These are phyloP conservation scores for Luzula sylvatica DNA, from an alignment of 176 grass and related monocot species.

Conservation along the genomic window DNA sequence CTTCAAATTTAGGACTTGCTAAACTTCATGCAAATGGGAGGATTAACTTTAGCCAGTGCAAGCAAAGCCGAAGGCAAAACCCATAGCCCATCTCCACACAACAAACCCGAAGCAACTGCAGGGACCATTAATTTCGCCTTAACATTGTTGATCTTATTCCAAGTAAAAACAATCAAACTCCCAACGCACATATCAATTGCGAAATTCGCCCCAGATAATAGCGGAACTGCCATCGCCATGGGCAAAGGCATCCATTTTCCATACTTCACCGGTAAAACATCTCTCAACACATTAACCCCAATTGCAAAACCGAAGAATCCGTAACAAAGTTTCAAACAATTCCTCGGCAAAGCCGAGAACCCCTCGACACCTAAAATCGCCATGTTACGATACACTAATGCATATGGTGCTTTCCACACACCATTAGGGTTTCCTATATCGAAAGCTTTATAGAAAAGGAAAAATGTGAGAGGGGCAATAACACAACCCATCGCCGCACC, in stretches of 20 bases:
- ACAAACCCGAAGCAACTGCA: constrained; percentile 71
- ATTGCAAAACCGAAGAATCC: constrained; percentile 78
- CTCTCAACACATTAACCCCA: constrained; percentile 46
- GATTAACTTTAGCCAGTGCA: constrained; percentile 72
- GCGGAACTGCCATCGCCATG: constrained; percentile 97
- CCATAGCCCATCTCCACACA: constrained; percentile 93
- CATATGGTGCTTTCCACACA: constrained; percentile 91
- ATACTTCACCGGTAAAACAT: constrained; percentile 36
- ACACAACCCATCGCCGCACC: constrained; percentile 88
- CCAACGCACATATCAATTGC: constrained; percentile 91
- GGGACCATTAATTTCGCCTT: constrained; percentile 67
- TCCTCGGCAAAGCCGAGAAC: constrained; percentile 52
- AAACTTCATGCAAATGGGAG: constrained; percentile 97
- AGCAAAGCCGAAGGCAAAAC: constrained; percentile 77
- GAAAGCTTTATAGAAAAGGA: constrained; percentile 94
- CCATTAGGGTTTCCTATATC: constrained; percentile 73
- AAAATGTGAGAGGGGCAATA: constrained; percentile 75
- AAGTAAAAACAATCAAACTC: constrained; percentile 64
- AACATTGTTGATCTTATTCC: constrained; percentile 52
- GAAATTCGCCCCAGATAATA: constrained; percentile 86
- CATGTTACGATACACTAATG: constrained; percentile 97
- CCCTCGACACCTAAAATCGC: constrained; percentile 86
- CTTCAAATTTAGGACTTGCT: constrained; percentile 16
- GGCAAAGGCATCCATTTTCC: constrained; percentile 65
- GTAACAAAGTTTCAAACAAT: constrained; percentile 84